A percentile compares a stretch with the other conserved stretches of the same genome.
Evolutionary conservation across 768 basidiomycete species (phyloP).

Genomic region (Boletus subcaerulescens): DNA sequence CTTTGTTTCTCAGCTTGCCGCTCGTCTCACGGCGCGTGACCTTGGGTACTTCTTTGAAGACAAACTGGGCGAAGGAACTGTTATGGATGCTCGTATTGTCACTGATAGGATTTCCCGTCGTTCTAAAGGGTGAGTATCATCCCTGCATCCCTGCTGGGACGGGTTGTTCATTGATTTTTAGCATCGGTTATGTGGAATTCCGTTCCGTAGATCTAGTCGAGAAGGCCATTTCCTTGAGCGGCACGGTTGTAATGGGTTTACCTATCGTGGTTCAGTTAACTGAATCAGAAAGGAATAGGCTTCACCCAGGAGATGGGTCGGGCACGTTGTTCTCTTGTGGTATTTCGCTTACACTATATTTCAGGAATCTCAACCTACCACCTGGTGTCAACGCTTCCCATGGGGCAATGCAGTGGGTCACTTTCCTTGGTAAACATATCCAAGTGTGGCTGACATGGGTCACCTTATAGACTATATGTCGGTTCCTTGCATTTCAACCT

Average conservation of each 20-base stretch:
- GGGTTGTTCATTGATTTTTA: conserved; percentile 30
- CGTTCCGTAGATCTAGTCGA: conserved; percentile 86
- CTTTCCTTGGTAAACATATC: conserved; percentile 16
- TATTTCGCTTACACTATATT: conserved; percentile 6
- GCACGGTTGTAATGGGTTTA: conserved; percentile 97
- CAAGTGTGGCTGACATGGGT: conserved; percentile 11
- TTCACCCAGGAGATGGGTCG: conserved; percentile 86
- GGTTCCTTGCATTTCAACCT: conserved; percentile 97
- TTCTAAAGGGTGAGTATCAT: conserved; percentile 83
- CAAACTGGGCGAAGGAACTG: conserved; percentile 88
- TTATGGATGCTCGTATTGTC: conserved; percentile 95
- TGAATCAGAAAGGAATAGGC: conserved; percentile 91
- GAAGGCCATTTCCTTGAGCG: conserved; percentile 84
- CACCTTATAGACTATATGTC: conserved; percentile 76
- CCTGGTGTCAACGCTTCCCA: conserved; percentile 82
- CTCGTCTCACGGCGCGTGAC: conserved; percentile 94
- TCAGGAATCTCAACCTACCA: conserved; percentile 75
- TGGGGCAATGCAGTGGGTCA: conserved; percentile 78
- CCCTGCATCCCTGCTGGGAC: background rate
- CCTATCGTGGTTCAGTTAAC: conserved; percentile 96
- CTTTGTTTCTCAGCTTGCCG: conserved; percentile 97
- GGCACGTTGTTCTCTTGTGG: conserved; percentile 24
- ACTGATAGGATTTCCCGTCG: conserved; percentile 92
- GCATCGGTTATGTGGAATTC: conserved; percentile 98
- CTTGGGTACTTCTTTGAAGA: conserved; percentile 99